Evolutionary conservation across 164 flowering plant genomes (phyloP), one percentile per base, ranked within the genome.

Genomic region (Kingdonia uniflora): DNA sequence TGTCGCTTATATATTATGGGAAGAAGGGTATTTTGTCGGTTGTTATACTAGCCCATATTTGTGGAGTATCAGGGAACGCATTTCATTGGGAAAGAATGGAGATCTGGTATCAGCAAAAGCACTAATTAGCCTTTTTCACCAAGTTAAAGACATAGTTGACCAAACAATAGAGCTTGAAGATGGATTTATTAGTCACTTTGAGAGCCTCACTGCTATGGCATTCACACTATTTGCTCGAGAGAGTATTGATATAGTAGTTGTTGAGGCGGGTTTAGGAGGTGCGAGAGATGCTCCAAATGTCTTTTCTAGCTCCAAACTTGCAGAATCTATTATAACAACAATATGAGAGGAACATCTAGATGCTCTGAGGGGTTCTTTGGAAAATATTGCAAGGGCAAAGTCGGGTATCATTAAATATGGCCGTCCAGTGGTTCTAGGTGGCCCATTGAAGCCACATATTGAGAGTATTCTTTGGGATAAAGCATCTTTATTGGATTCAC

Each of bases 231-330:
- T 89, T 71, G 85, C 97, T 51, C 67, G 80, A 55, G 82, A 81
- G 71, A 74, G 71, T 42, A 81, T 87, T 59, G 96, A 85, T 51
- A 74, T 94, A 73, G 96, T 95, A 46, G 79, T 94, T 56, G 64
- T 94, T 48, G 99, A 89, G 99, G 87, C 97, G 62, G 97, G 99
- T 21, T 66, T 94, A 13, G 99, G 99, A 19, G 99, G 99, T 49
- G 89, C 95, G 47, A 75, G 96, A 25, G 99, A 94, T 85, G 97
- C 99, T 24, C 86, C 99, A 56, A 94, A 94, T 64, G 66, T 94
- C 39, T 67, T 89, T 44, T 38, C 53, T 55, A 71, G 82, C 54
- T 74, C 80, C 38, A 78, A 49, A 39, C 83, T 94, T 58, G 74
- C 77, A 43, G 76, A 73, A 57, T 70, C 99, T 13, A 63, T 94